These are phyloP conservation scores for Chrysanthemum seticuspe DNA, from an alignment of 129 eudicot species.

Conservation along the genomic window DNA sequence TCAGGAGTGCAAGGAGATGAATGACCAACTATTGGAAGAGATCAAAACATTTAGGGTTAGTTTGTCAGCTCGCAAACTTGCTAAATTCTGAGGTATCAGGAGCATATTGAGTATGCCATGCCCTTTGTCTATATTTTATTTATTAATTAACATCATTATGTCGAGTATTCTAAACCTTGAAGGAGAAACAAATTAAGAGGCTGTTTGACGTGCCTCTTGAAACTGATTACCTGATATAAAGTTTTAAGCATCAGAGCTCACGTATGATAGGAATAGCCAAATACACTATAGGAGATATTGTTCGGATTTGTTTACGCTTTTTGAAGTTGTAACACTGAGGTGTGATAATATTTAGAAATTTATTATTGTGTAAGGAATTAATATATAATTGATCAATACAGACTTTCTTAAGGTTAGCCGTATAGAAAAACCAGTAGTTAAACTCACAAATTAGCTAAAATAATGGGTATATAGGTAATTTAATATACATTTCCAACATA, in stretches of 20 bases:
- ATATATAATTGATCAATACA: neutral
- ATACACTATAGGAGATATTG: neutral
- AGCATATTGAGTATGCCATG: neutral
- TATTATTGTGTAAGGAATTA: too few species aligned
- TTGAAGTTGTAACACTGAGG: neutral
- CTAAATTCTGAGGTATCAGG: conserved; percentile 74
- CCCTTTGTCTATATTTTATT: neutral
- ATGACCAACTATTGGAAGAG: conserved; percentile 68
- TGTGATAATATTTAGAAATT: too few species aligned
- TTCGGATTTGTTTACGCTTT: neutral
- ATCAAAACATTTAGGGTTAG: conserved; percentile 75
- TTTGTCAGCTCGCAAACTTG: neutral
- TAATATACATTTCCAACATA: too few species aligned
- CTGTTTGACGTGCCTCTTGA: neutral
- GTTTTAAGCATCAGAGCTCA: neutral
- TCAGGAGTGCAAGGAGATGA: conserved; percentile 56
- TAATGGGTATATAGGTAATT: neutral
- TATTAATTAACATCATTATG: neutral
- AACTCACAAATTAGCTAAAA: neutral
- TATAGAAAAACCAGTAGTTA: neutral
- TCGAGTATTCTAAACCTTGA: neutral
- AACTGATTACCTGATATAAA: neutral
- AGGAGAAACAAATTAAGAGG: neutral
- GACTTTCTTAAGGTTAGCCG: neutral
- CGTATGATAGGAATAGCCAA: too few species aligned